These are phyloP conservation scores for Phytophthora europaea DNA, from an alignment of 352 stramenopile genomes.

Conservation along the genomic window DNA sequence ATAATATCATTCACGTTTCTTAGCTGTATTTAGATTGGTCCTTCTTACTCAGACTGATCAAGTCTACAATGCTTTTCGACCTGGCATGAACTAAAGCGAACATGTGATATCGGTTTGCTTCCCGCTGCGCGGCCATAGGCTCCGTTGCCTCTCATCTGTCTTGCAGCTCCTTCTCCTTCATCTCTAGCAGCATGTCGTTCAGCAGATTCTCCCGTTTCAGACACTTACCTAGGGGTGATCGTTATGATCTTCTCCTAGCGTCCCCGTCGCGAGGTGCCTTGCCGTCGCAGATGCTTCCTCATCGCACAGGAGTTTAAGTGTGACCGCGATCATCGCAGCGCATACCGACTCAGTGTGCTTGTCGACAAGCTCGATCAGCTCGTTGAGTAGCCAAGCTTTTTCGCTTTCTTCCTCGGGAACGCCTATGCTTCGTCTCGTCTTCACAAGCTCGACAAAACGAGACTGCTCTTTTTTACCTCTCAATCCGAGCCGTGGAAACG, in stretches of 20 bases:
- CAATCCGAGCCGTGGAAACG: not conserved
- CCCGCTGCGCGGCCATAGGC: not conserved
- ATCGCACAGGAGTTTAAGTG: constrained; percentile 2
- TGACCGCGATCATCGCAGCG: constrained; percentile 1
- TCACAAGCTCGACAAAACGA: constrained; percentile 13
- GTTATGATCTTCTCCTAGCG: constrained; percentile 5
- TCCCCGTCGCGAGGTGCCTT: constrained; percentile 8
- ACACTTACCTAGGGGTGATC: not conserved
- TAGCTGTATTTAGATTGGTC: constrained; percentile 12
- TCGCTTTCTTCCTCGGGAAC: constrained; percentile 10
- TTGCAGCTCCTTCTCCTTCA: not conserved
- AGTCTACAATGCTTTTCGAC: constrained; percentile 19
- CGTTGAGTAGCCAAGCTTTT: constrained; percentile 1
- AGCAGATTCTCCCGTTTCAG: not conserved
- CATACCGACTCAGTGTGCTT: not conserved
- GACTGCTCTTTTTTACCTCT: not conserved
- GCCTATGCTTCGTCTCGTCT: constrained; percentile 4
- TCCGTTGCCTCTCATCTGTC: constrained; percentile 12
- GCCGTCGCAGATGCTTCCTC: constrained; percentile 4
- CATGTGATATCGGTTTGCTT: constrained; percentile 5
- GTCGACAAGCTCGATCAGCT: constrained; percentile 18
- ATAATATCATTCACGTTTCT: too few species aligned
- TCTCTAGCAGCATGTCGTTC: not conserved
- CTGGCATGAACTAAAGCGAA: constrained; percentile 8
- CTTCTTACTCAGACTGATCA: constrained; percentile 1